Conservation (phyloP, 1,284 basidiomycete genomes). For the Ustilago shanxiensis region DNA sequence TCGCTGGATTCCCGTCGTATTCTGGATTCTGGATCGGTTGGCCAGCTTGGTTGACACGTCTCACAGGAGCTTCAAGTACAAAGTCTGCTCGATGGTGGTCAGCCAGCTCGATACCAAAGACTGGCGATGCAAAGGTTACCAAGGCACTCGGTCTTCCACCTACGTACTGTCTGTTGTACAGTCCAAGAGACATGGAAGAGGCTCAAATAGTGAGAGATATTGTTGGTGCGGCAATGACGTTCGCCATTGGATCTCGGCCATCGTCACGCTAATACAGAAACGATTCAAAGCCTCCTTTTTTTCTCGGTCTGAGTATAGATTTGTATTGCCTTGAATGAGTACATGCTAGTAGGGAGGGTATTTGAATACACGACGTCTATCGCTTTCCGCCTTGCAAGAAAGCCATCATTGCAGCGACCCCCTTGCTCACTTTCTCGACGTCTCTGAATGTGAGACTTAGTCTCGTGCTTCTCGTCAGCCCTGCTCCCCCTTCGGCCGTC, state of each 20-base stretch:
- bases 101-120: constrained; percentile 19
- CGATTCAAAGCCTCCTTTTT: background rate
- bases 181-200: constrained; percentile 46
- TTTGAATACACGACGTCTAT: background rate
- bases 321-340: background rate
- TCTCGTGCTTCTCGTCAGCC: constrained; percentile 76
- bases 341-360: background rate
- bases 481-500: constrained; percentile 14
- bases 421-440: constrained; percentile 72
- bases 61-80: background rate
- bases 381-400: constrained; percentile 44
- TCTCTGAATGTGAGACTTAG: constrained; percentile 90
- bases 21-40: constrained; percentile 48
- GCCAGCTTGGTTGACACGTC: constrained; percentile 34
- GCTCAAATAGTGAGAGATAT: constrained; percentile 35
- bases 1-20: constrained; percentile 51
- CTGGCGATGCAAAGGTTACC: background rate
- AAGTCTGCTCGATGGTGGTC: constrained; percentile 41
- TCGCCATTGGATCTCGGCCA: constrained; percentile 35
- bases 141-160: constrained; percentile 48
- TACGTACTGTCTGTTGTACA: constrained; percentile 53
- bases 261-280: constrained; percentile 1
- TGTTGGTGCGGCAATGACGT: constrained; percentile 34
- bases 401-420: constrained; percentile 53
- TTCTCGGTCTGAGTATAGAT: background rate